Base-by-base conservation (phyloP, 345 rosid species). In the Luvunga scandens region DNA sequence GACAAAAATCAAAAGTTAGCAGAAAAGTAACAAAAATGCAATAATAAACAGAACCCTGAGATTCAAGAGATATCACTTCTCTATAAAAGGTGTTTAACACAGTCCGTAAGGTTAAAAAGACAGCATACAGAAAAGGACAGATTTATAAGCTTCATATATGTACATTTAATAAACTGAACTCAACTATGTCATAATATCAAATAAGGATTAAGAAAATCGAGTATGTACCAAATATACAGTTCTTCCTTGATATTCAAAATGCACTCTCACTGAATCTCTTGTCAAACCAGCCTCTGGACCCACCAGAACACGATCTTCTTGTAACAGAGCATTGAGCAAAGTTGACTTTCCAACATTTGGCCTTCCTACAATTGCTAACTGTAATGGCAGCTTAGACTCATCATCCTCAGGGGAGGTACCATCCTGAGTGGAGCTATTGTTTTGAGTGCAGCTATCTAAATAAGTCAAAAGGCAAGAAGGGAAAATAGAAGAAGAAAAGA, bases 261-360 rank as follows among this genome's bases (percentile, higher is more conserved):
- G 90, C 45, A 90, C 95, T 85, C 99, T 90, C 79, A 95, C 87
- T 77, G 98, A 89, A 88, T 94, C 99, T 87, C 99, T 86, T 8
- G 99, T 95, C 83, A 95, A 87, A 81, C 99, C 98, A 81, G 93
- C 94, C 83, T 95, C 97, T 50, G 99, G 98, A 81, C 99, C 99
- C 48, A 95, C 99, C 80, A 94, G 82, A 68, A 95, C 99, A 75
- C 98, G 95, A 66, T 95, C 94, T 87, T 95, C 98, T 88, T 92
- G 96, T 81, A 95, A 76, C 81, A 95, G 81, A 62, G 94, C 83
- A 84, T 95, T 95, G 27, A 95, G 83, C 87, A 95, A 84, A 12
- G 99, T 92, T 36, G 99, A 95, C 85, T 95, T 95, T 80, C 99
- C 99, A 60, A 94, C 98, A 88, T 95, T 95, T 16, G 99, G 98